Base-by-base conservation (phyloP, 805 yeast species). In the Dipodascopsis uninucleata region DNA sequence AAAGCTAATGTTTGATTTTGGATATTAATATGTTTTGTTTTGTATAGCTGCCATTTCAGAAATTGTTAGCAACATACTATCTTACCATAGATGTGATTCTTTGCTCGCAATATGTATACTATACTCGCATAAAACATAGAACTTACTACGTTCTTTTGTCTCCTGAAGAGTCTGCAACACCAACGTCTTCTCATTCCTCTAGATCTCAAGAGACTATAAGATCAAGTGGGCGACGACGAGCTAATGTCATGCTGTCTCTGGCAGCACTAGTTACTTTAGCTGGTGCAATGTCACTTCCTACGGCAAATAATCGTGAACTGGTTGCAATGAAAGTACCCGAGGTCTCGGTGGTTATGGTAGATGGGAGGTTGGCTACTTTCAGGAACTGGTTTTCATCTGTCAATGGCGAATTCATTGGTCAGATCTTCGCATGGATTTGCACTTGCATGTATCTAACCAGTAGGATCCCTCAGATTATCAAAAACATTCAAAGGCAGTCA, bases 401-500 rank as follows among this genome's bases (percentile, higher is more conserved):
- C 26, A 22, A 28, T 36, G 37, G 40, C 17, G 41, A 47, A 2
- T 42, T 46, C 18, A 35, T 31, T 16, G 84, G 87, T 0, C 53
- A 60, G 3, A 26, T 66, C 0, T 61, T 84, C 32, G 88, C 97
- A 0, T 89, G 96, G 94, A 56, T 73, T 2, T 86, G 95, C 52
- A 85, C 95, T 0, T 56, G 65, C 4, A 78, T 85, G 42, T 89
- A 90, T 60, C 74, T 87, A 35, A 69, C 79, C 8, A 84, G 96
- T 2, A 72, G 97, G 50, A 62, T 87, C 36, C 97, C 97, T 1
- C 97, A 89, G 61, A 68, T 89, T 39, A 67, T 74, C 60, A 87
- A 84, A 62, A 89, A 89, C 65, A 81, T 77, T 61, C 57, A 68
- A 41, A 71, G 96, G 31, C 84, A 85, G 61, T 85, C 96, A 1